These are phyloP conservation scores for Allodekkera sacchari DNA, from an alignment of 805 yeast species.

Conservation along the genomic window DNA sequence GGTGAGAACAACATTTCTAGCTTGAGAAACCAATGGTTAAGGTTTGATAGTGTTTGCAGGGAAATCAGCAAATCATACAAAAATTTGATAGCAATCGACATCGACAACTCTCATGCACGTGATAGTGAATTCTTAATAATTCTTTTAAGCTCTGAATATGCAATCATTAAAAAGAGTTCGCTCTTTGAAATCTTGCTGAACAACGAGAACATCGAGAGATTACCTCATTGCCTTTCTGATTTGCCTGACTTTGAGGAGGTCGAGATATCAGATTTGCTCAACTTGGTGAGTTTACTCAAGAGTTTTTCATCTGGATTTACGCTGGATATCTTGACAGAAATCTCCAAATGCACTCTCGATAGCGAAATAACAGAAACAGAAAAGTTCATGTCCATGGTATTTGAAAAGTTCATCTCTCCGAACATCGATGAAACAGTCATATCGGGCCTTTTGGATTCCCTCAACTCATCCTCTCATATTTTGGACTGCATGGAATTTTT, in stretches of 20 bases:
- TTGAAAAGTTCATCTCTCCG: slow-evolving; percentile 32
- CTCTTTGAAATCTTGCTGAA: slow-evolving; percentile 25
- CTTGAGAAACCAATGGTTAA: slow-evolving; percentile 51
- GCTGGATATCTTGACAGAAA: slow-evolving; percentile 22
- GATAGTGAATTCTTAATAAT: slow-evolving; percentile 19
- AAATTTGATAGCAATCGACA: slow-evolving; percentile 42
- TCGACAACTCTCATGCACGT: slow-evolving; percentile 9
- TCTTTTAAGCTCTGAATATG: slow-evolving; percentile 27
- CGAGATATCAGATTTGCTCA: slow-evolving; percentile 5
- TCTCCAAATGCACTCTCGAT: slow-evolving; percentile 27
- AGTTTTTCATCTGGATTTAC: slow-evolving; percentile 33
- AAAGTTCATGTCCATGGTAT: slow-evolving; percentile 29
- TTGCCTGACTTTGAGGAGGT: slow-evolving; percentile 3
- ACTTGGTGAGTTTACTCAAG: slow-evolving; percentile 4
- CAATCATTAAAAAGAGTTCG: slow-evolving; percentile 27
- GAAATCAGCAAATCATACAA: slow-evolving; percentile 55
- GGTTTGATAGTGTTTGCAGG: slow-evolving; percentile 61
- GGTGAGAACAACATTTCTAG: slow-evolving; percentile 24
- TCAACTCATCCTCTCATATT: slow-evolving; percentile 11
- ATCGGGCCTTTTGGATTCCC: slow-evolving; percentile 25
- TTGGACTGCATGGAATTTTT: slow-evolving; percentile 30
- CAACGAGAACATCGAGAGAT: slow-evolving; percentile 12
- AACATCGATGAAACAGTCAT: slow-evolving; percentile 32
- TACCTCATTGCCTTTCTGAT: slow-evolving; percentile 1
- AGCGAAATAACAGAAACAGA: slow-evolving; percentile 25